phyloP scores from a whole-genome alignment of 352 stramenopile genomes.

The Pythium brachiatum region DNA sequence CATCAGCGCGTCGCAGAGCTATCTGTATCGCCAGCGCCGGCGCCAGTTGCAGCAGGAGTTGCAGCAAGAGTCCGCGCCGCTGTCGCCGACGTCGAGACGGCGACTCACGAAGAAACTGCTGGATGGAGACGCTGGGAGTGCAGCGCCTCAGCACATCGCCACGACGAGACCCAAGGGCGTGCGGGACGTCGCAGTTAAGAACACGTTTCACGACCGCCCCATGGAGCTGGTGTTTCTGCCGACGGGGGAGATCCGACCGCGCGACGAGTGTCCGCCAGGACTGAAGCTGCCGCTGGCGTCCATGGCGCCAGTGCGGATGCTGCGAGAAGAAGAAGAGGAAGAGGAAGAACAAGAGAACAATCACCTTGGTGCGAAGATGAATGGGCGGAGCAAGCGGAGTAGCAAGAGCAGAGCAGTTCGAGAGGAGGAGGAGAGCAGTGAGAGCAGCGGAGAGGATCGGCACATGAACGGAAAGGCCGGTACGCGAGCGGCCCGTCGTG shows the following conservation, averaged over 20 bases:
- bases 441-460: not conserved
- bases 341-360: not conserved
- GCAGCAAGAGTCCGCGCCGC: not conserved
- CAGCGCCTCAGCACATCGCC: not conserved
- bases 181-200: not conserved
- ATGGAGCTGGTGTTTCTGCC: conserved; percentile 68
- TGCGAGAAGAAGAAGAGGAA: conserved; percentile 4
- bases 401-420: no score
- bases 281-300: conserved; percentile 35
- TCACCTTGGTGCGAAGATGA: not conserved
- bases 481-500: no score
- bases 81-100: conserved; percentile 9
- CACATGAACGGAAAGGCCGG: not conserved
- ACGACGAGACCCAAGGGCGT: not conserved
- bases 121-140: not conserved
- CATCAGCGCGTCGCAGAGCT: conserved; percentile 16
- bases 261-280: conserved; percentile 51
- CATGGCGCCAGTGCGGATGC: not conserved
- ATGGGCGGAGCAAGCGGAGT: no score
- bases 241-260: conserved; percentile 55
- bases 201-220: conserved; percentile 20
- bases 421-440: not conserved
- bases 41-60: not conserved
- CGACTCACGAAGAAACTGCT: conserved; percentile 7
- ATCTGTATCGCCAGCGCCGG: conserved; percentile 13